phyloP scores from a whole-genome alignment of 495 filamentous ascomycete species.

The Penicillium flavigenum region DNA sequence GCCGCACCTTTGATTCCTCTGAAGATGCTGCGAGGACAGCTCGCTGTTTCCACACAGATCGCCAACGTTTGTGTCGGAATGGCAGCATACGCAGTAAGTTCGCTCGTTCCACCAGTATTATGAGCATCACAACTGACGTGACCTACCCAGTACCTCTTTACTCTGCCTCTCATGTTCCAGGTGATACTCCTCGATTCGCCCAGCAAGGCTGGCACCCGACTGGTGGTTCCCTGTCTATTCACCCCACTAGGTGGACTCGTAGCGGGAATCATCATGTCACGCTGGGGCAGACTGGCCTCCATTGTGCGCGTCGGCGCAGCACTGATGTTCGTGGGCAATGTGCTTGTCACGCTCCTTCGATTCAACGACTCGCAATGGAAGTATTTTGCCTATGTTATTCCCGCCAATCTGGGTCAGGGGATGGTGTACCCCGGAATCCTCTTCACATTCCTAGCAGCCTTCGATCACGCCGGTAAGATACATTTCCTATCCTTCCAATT shows the following conservation, averaged over 20 bases:
- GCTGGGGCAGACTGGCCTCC: constrained; percentile 57
- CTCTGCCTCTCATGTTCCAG: constrained; percentile 63
- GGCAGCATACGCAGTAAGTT: constrained; percentile 61
- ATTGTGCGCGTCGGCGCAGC: constrained; percentile 55
- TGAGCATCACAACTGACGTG: neutral
- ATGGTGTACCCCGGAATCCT: constrained; percentile 63
- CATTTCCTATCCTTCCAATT: neutral
- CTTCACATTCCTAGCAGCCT: constrained; percentile 62
- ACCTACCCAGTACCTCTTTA: constrained; percentile 58
- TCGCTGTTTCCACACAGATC: constrained; percentile 54
- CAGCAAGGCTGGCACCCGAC: constrained; percentile 56
- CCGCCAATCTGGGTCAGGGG: constrained; percentile 62
- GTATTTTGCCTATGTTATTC: constrained; percentile 61
- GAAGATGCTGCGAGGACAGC: constrained; percentile 52
- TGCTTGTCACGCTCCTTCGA: constrained; percentile 51
- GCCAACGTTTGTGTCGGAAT: constrained; percentile 62
- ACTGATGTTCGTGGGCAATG: constrained; percentile 61
- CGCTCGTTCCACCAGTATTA: neutral
- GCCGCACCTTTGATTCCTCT: constrained; percentile 63
- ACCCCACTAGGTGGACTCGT: constrained; percentile 61
- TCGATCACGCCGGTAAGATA: constrained; percentile 56
- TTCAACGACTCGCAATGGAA: constrained; percentile 63
- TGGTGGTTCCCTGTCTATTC: constrained; percentile 61
- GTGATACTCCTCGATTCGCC: constrained; percentile 61
- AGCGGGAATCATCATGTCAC: constrained; percentile 63